phyloP scores from a whole-genome alignment of 169 alveolate genomes.

The Cryptosporidium xiaoi region DNA sequence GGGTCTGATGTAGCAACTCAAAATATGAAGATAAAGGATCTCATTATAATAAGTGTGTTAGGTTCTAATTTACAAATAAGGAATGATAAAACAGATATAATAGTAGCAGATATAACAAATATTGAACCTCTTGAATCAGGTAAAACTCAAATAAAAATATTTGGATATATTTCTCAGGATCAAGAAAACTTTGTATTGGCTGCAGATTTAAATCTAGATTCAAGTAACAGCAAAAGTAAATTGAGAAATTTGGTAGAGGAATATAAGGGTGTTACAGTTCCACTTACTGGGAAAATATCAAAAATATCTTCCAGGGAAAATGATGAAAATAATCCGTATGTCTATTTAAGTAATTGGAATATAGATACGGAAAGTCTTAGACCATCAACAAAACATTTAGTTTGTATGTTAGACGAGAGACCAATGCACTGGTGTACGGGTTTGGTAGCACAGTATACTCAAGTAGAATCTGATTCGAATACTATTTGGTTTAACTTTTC shows the following conservation, averaged over 20 bases:
- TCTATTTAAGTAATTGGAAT: slow-evolving; percentile 43
- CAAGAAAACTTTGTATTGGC: slow-evolving; percentile 2
- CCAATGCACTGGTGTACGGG: slow-evolving; percentile 51
- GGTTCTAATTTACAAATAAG: slow-evolving; percentile 13
- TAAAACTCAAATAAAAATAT: neutral
- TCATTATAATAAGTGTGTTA: slow-evolving; percentile 7
- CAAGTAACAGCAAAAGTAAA: neutral
- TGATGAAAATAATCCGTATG: neutral
- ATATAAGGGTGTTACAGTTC: slow-evolving; percentile 36
- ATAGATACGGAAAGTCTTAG: neutral
- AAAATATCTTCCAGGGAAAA: neutral
- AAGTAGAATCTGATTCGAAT: neutral
- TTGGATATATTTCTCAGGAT: slow-evolving; percentile 5
- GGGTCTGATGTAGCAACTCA: neutral
- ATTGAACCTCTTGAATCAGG: slow-evolving; percentile 14
- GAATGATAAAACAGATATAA: slow-evolving; percentile 4
- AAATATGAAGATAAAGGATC: neutral
- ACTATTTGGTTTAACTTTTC: slow-evolving; percentile 57
- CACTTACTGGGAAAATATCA: slow-evolving; percentile 7
- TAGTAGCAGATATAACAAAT: slow-evolving; percentile 30
- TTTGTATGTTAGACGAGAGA: slow-evolving; percentile 4
- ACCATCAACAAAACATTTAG: slow-evolving; percentile 28
- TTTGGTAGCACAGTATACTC: slow-evolving; percentile 19
- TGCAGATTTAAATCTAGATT: slow-evolving; percentile 18
- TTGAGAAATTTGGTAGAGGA: slow-evolving; percentile 25